Conservation (phyloP, 1,284 basidiomycete species). For the Ustilago esculenta region DNA sequence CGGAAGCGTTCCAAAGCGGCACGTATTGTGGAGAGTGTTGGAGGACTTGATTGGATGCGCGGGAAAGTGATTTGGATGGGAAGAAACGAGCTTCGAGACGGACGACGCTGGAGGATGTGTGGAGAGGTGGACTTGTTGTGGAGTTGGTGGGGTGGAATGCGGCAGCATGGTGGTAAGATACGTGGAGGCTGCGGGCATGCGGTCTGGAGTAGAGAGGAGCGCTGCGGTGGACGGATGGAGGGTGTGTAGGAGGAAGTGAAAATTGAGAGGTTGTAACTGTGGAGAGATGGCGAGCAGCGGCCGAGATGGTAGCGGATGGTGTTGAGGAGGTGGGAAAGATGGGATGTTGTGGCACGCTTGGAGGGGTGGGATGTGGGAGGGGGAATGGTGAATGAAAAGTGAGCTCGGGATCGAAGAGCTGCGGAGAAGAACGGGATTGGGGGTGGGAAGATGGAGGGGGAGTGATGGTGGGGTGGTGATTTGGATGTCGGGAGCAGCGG, state of each 20-base stretch:
- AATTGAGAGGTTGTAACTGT: conserved; percentile 12
- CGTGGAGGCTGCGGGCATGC: conserved; percentile 18
- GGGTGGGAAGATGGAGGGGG: no score
- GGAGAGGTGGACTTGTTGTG: neutral
- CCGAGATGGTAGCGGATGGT: conserved; percentile 10
- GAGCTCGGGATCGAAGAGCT: conserved; percentile 3
- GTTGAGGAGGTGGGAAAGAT: neutral
- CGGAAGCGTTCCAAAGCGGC: conserved; percentile 26
- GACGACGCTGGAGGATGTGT: neutral
- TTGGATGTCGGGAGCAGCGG: conserved; percentile 10
- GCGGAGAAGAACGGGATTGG: neutral
- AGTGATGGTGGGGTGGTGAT: no score
- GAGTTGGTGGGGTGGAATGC: conserved; percentile 19
- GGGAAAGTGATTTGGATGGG: neutral
- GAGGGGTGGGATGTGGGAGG: neutral
- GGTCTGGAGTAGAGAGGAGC: conserved; percentile 8
- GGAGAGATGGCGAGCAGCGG: conserved; percentile 19
- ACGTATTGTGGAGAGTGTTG: conserved; percentile 12
- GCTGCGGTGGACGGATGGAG: conserved; percentile 6
- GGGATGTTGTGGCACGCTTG: neutral
- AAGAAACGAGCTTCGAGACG: conserved; percentile 3
- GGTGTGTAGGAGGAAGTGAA: conserved; percentile 9
- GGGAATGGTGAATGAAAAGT: conserved; percentile 1
- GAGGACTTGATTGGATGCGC: neutral
- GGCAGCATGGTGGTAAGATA: conserved; percentile 29